Conservation (phyloP, 805 yeast genomes). For the Zygosaccharomyces bailii region DNA sequence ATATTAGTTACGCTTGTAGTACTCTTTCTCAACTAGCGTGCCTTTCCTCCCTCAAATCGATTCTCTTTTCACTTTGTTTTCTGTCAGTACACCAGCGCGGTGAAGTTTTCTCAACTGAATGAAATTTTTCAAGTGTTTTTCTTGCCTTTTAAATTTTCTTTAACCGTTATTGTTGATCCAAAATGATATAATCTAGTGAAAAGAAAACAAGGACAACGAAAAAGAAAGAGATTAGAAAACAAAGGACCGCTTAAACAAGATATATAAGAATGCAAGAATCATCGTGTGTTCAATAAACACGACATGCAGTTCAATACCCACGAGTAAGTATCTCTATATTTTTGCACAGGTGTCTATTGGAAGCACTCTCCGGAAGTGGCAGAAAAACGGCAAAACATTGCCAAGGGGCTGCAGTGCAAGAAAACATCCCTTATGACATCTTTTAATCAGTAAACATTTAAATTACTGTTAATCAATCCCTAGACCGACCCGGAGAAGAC, state of each 20-base stretch:
- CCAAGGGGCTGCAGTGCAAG: not conserved
- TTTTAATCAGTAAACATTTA: not conserved
- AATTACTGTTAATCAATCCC: not conserved
- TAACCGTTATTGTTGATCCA: not conserved
- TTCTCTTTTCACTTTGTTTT: not conserved
- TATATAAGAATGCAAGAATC: no score
- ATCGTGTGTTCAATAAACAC: no score
- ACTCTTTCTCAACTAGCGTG: not conserved
- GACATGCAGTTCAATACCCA: no score
- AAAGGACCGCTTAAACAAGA: not conserved
- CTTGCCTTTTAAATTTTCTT: not conserved
- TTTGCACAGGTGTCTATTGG: not conserved
- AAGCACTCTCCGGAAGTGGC: not conserved
- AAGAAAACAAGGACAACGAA: not conserved
- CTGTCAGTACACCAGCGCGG: not conserved
- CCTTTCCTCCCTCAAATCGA: not conserved
- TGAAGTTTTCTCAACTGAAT: not conserved
- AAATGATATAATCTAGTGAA: not conserved
- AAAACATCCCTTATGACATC: not conserved
- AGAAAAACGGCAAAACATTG: not conserved
- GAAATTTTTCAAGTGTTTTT: not conserved
- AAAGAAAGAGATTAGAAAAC: no score
- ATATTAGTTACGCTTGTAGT: not conserved
- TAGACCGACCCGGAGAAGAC: not conserved
- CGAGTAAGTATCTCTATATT: no score